A percentile compares a stretch with the other conserved stretches of the same genome.
phyloP scores from a whole-genome alignment of 2,329 filamentous ascomycete species.

The Neurospora crassa region DNA sequence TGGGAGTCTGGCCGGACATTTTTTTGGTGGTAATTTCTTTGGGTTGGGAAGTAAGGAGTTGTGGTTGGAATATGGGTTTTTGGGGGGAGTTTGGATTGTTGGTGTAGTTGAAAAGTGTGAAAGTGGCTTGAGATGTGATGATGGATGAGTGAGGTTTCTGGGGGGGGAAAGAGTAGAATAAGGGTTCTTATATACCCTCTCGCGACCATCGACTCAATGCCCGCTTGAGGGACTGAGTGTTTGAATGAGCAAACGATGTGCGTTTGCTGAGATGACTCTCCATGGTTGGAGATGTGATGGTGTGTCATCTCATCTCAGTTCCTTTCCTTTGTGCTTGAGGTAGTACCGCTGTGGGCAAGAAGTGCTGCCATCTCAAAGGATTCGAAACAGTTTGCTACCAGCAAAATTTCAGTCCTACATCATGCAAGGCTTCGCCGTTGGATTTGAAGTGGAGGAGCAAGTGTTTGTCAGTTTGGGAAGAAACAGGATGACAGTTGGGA shows the following conservation, averaged over 20 bases:
- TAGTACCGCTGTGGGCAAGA: neutral
- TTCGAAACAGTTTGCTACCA: neutral
- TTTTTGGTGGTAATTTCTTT: neutral
- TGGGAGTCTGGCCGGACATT: neutral
- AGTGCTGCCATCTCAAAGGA: neutral
- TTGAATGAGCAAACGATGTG: neutral
- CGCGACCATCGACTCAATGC: neutral
- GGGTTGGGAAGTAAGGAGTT: neutral
- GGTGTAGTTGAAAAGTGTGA: neutral
- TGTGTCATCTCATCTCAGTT: neutral
- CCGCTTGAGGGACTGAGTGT: neutral
- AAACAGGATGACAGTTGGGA: neutral
- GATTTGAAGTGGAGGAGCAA: neutral
- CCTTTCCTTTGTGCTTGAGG: neutral
- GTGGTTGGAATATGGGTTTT: neutral
- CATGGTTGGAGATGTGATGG: neutral
- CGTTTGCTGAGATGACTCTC: neutral
- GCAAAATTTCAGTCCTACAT: neutral
- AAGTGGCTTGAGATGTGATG: neutral
- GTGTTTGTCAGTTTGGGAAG: neutral
- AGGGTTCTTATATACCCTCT: neutral
- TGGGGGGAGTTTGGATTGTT: neutral
- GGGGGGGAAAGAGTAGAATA: neutral
- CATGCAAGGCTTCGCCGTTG: neutral
- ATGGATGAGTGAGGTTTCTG: neutral